phyloP scores from a whole-genome alignment of 2,329 filamentous ascomycete genomes.

The Septoria linicola region DNA sequence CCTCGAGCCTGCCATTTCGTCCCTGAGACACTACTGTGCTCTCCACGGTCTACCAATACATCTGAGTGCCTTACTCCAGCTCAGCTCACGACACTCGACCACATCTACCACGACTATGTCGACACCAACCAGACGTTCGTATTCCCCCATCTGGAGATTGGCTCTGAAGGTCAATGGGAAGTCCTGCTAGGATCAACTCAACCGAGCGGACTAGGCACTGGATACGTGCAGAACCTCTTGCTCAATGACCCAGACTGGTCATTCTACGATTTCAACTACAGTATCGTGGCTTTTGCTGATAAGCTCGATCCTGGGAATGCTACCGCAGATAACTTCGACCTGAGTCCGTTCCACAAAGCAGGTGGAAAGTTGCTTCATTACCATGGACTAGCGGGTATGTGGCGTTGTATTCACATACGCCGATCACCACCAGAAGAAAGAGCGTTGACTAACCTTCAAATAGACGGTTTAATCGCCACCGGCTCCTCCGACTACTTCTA shows the following conservation, averaged over 20 bases:
- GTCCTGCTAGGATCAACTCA: slow-evolving; percentile 40
- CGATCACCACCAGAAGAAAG: no score
- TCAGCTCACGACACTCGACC: slow-evolving; percentile 46
- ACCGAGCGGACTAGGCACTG: slow-evolving; percentile 41
- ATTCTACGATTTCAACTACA: slow-evolving; percentile 42
- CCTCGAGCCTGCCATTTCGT: slow-evolving; percentile 49
- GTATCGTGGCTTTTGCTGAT: slow-evolving; percentile 43
- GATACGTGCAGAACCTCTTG: slow-evolving; percentile 47
- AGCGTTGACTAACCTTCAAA: no score
- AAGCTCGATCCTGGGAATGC: slow-evolving; percentile 49
- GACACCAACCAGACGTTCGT: slow-evolving; percentile 44
- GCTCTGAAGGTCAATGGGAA: slow-evolving; percentile 41
- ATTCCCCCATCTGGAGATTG: slow-evolving; percentile 43
- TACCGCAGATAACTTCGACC: slow-evolving; percentile 50
- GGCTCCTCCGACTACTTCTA: slow-evolving; percentile 55
- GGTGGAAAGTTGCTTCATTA: slow-evolving; percentile 46
- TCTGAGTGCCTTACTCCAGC: slow-evolving; percentile 44
- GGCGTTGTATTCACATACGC: no score
- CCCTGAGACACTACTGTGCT: slow-evolving; percentile 45
- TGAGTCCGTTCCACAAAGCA: slow-evolving; percentile 46
- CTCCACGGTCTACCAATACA: slow-evolving; percentile 26
- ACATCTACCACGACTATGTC: slow-evolving; percentile 46
- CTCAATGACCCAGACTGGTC: slow-evolving; percentile 41
- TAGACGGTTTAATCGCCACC: slow-evolving; percentile 51
- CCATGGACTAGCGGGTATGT: slow-evolving; percentile 42